Evolutionary conservation across 1,284 basidiomycete species (phyloP).

Genomic region (Cutaneotrichosporon sp.): DNA sequence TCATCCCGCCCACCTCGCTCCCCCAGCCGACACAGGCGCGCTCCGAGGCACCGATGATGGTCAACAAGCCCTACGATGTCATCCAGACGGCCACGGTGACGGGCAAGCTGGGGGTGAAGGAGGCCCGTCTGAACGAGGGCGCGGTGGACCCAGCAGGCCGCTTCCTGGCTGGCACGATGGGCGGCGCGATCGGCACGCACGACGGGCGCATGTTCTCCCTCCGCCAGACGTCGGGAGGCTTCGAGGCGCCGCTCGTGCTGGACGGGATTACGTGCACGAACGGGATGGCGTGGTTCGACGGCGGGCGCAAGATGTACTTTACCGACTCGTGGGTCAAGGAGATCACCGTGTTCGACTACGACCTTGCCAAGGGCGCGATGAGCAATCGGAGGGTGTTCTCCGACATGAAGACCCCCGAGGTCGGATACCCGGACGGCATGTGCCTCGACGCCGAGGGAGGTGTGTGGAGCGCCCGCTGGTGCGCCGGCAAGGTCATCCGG

Average conservation of each 20-base stretch:
- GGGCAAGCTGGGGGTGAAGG: constrained; percentile 3
- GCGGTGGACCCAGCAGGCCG: constrained; percentile 28
- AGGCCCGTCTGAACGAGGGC: constrained; percentile 32
- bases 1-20: constrained; percentile 21
- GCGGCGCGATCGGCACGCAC: constrained; percentile 4
- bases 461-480: constrained; percentile 31
- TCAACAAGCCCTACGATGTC: constrained; percentile 2
- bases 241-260: constrained; percentile 15
- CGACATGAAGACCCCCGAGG: background rate
- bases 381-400: constrained; percentile 23
- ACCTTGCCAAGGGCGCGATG: constrained; percentile 22
- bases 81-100: background rate
- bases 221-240: background rate
- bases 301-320: constrained; percentile 30
- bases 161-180: constrained; percentile 33
- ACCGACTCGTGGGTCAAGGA: constrained; percentile 30
- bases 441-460: constrained; percentile 27
- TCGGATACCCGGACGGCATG: constrained; percentile 28
- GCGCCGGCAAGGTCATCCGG: constrained; percentile 26
- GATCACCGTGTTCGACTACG: constrained; percentile 30
- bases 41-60: background rate
- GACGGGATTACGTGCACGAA: constrained; percentile 30
- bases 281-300: constrained; percentile 30
- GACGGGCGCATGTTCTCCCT: constrained; percentile 24
- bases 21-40: constrained; percentile 22